Conservation (phyloP, 306 rosid genomes). For the Rubus parviflorus region DNA sequence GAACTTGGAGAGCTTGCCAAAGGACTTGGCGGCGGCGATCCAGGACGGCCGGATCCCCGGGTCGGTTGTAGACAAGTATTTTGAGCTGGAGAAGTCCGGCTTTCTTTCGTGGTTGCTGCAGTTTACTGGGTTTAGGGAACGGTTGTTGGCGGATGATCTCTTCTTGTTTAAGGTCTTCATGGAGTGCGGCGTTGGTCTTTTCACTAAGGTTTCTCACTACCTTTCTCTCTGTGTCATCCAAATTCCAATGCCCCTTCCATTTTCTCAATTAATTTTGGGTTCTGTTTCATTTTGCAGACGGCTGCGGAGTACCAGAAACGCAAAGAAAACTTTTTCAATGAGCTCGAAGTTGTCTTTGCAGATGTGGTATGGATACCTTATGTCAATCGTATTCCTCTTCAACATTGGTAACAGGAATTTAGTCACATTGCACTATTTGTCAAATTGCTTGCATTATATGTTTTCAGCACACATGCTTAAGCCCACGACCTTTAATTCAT, state of each 20-base stretch:
- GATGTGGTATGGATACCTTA: slow-evolving; percentile 74
- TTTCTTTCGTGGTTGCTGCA: slow-evolving; percentile 77
- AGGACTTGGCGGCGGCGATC: slow-evolving; percentile 73
- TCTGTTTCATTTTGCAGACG: slow-evolving; percentile 53
- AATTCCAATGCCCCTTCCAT: neutral
- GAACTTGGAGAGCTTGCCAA: slow-evolving; percentile 66
- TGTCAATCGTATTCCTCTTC: neutral
- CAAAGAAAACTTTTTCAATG: slow-evolving; percentile 86
- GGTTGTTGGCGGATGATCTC: slow-evolving; percentile 89
- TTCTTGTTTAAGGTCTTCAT: slow-evolving; percentile 76
- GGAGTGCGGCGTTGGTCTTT: slow-evolving; percentile 95
- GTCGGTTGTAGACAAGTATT: slow-evolving; percentile 57
- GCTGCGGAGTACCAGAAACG: slow-evolving; percentile 92
- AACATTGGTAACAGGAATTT: neutral
- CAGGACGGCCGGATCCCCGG: slow-evolving; percentile 79
- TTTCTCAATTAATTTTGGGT: neutral
- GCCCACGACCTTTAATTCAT: too few relatives aligned
- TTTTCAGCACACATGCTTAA: neutral
- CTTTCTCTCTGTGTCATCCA: neutral
- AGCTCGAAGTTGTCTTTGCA: slow-evolving; percentile 87
- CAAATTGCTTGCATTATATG: neutral
- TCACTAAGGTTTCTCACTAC: slow-evolving; percentile 63
- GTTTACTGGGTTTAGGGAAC: slow-evolving; percentile 79
- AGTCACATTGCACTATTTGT: neutral
- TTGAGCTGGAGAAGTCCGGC: slow-evolving; percentile 67